Base-by-base conservation (phyloP, 2,329 filamentous ascomycete species). In the Thielaviopsis punctulata region DNA sequence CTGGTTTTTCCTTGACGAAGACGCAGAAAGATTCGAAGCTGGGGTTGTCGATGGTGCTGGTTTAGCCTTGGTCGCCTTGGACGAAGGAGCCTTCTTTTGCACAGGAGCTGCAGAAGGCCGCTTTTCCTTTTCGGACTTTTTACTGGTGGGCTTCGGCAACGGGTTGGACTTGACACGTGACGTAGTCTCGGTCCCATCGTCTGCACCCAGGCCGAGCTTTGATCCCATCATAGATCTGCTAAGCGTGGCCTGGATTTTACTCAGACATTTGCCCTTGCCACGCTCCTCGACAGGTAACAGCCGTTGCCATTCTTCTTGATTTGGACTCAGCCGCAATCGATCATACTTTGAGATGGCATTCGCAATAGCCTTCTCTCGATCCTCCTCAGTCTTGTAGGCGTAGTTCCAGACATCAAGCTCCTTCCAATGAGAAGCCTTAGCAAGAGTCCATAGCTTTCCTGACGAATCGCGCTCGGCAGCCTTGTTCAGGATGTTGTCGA, bases 341-440 rank as follows among this genome's bases (percentile, higher is more conserved):
- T 82, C 79, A 57, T 74, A 82, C 51, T 72, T 66, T 55, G 68
- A 72, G 53, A 80, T 69, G 13, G 79, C 78, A 58, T 79, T 73
- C 64, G 84, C 69, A 61, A 82, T 73, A 56, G 76, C 72, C 59
- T 71, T 65, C 61, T 86, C 69, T 25, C 79, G 73, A 55, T 78
- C 71, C 27, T 73, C 70, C 18, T 70, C 64, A 36, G 62, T 68
- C 45, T 68, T 66, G 59, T 82, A 82, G 24, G 73, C 66, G 61
- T 79, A 80, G 53, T 70, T 73, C 71, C 75, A 82, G 21, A 80
- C 75, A 57, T 82, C 77, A 13, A 82, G 68, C 57, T 82, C 79
- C 62, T 73, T 80, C 72, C 73, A 82, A 56, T 71, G 76, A 22
- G 68, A 65, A 18, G 49, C 46, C 63, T 75, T 77, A 56, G 73